phyloP scores from a whole-genome alignment of 768 basidiomycete genomes.

The Hygrophoropsis aurantiaca region DNA sequence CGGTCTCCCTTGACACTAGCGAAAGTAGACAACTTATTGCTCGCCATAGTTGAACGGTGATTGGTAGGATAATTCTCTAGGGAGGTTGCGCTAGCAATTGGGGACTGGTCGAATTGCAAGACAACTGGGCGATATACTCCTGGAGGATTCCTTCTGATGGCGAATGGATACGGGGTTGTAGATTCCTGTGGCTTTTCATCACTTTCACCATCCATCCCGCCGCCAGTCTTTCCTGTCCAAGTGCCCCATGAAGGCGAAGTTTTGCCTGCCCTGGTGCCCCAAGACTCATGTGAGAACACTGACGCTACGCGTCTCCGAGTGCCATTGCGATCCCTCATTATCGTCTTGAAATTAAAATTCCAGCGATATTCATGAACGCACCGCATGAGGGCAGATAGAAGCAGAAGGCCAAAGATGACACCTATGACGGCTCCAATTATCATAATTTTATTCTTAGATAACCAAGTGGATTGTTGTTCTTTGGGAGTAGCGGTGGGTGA shows the following conservation, averaged over 20 bases:
- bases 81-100: no score
- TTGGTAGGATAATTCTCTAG: no score
- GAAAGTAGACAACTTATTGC: not conserved
- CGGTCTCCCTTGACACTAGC: not conserved
- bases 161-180: not conserved
- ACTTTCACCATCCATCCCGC: not conserved
- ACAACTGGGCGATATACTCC: no score
- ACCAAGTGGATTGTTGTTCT: constrained; percentile 9
- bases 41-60: no score
- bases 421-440: constrained; percentile 20
- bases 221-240: not conserved
- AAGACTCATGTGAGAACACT: constrained; percentile 4
- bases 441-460: constrained; percentile 6
- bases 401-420: constrained; percentile 10
- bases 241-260: not conserved
- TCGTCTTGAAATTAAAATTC: constrained; percentile 1
- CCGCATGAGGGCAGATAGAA: constrained; percentile 1
- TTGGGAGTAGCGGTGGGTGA: constrained; percentile 6
- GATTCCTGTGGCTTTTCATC: no score
- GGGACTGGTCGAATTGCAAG: no score
- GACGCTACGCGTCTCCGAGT: not conserved
- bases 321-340: not conserved
- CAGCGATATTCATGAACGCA: not conserved
- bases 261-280: constrained; percentile 4
- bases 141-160: not conserved